Evolutionary conservation across 2,329 filamentous ascomycete genomes (phyloP), one percentile per base, ranked within the genome.

Genomic region (Fusarium xylarioides): DNA sequence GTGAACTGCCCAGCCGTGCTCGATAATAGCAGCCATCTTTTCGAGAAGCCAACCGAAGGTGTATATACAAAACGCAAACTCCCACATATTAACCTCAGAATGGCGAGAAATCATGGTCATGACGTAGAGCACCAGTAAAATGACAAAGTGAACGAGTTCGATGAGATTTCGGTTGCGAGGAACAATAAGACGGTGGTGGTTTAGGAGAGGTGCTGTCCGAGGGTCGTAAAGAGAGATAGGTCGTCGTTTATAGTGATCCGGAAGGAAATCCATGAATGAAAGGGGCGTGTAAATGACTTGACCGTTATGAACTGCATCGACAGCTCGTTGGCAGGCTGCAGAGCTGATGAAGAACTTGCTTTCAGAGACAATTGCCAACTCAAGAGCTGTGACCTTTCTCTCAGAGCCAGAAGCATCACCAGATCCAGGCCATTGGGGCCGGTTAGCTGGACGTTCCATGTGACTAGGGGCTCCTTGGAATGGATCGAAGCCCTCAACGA

Each of bases 131-230:
- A 81, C 79, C 15, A 93, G 82, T 2, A 94, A 83, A 15, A 92
- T 80, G n/a, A 90, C 70, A 76, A 93, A 93, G 76, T 93, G 90
- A 42, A 83, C 80, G 4, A 91, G 85, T 78, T 93, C 92, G 66
- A 93, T 86, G 44, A 91, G 79, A 76, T 91, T 92, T 52, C 92
- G 85, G 7, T 90, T 91, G 21, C 91, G 86, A 0, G 92, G 92
- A 2, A 93, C 92, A 74, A 92, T 91, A 21, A 93, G 85, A 5
- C 92, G 90, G 75, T 92, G 91, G 73, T 94, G 92, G 72, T 93
- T 93, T 19, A 94, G 84, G 9, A 92, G 78, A 6, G 90, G 89
- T 8, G 90, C 90, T 66, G 88, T 87, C 23, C 89, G 83, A 7
- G 91, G 91, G 75, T 93, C 89, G 79, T 93, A 93, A 1, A 93